Evolutionary conservation across 768 basidiomycete genomes (phyloP).

Genomic region (Steccherinum ochraceum): DNA sequence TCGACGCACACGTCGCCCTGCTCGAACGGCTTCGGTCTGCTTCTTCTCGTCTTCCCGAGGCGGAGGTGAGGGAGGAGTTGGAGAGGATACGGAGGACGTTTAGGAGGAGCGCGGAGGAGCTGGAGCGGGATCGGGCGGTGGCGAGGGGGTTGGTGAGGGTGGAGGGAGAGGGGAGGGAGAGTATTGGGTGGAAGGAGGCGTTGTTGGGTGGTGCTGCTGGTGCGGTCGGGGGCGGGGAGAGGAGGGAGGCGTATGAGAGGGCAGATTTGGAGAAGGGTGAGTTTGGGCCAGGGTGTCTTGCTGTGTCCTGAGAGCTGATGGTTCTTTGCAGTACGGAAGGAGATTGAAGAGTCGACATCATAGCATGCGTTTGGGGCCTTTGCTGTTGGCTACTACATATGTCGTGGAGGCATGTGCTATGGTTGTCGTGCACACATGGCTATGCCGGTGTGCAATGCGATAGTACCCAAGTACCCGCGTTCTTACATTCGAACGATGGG

Average conservation of each 20-base stretch:
- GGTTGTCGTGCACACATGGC: no score
- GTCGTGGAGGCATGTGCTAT: no score
- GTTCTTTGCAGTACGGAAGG: conserved; percentile 6
- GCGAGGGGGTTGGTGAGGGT: conserved; percentile 6
- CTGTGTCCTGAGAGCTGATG: neutral
- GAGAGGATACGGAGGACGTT: conserved; percentile 48
- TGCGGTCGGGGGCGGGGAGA: conserved; percentile 4
- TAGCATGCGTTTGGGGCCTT: no score
- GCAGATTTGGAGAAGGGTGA: conserved; percentile 21
- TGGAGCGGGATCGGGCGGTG: conserved; percentile 10
- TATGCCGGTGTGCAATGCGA: no score
- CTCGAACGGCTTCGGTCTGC: no score
- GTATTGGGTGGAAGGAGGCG: conserved; percentile 25
- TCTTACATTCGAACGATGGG: no score
- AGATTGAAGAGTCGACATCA: conserved; percentile 3
- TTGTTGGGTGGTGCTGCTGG: conserved; percentile 16
- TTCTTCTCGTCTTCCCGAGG: conserved; percentile 50
- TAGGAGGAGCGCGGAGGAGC: conserved; percentile 42
- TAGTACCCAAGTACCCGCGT: no score
- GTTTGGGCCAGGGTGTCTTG: conserved; percentile 4
- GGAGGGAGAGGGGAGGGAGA: conserved; percentile 8
- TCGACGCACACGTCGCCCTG: conserved; percentile 55
- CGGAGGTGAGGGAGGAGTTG: conserved; percentile 37
- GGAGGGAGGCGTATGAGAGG: conserved; percentile 19
- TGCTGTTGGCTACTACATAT: no score